Percentiles rank a stretch among this genome's conserved stretches.
Evolutionary conservation across 2,329 filamentous ascomycete genomes (phyloP).

Genomic region (Pezicula rhizophila): DNA sequence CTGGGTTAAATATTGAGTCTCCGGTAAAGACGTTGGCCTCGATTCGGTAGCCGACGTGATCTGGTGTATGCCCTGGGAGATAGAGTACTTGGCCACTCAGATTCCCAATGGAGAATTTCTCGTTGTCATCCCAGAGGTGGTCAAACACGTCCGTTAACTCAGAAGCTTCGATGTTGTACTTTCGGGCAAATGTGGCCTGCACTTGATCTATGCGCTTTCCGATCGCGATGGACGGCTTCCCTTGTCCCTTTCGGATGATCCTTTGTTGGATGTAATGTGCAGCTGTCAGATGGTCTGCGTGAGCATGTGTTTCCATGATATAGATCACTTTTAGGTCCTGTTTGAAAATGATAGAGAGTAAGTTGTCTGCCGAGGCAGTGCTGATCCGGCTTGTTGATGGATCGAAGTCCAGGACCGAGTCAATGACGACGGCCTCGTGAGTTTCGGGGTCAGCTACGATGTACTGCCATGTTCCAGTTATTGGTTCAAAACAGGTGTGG

Average conservation of each 20-base stretch:
- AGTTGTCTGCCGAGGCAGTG: slow-evolving; percentile 44
- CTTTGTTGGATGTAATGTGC: slow-evolving; percentile 47
- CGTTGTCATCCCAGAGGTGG: slow-evolving; percentile 45
- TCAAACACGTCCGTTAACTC: slow-evolving; percentile 46
- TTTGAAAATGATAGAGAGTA: slow-evolving; percentile 38
- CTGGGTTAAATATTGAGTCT: slow-evolving; percentile 46
- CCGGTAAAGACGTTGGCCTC: slow-evolving; percentile 45
- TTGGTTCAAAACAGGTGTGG: slow-evolving; percentile 29
- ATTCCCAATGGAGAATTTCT: slow-evolving; percentile 43
- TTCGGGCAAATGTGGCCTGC: slow-evolving; percentile 41
- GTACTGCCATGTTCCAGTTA: slow-evolving; percentile 53
- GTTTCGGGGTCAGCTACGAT: slow-evolving; percentile 48
- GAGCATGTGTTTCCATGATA: slow-evolving; percentile 56
- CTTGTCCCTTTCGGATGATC: slow-evolving; percentile 21
- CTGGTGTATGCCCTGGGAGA: slow-evolving; percentile 55
- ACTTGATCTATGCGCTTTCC: slow-evolving; percentile 46
- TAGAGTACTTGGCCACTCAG: slow-evolving; percentile 42
- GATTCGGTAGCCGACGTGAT: slow-evolving; percentile 53
- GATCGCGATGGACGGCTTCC: slow-evolving; percentile 41
- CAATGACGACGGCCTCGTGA: slow-evolving; percentile 47
- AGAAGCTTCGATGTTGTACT: slow-evolving; percentile 37
- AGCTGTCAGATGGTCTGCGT: slow-evolving; percentile 55
- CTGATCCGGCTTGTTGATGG: slow-evolving; percentile 34
- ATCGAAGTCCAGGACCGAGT: slow-evolving; percentile 54
- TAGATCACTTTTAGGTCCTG: slow-evolving; percentile 40